A percentile compares a stretch with the other conserved stretches of the same genome.
phyloP scores from a whole-genome alignment of 2,329 filamentous ascomycete species.

The Fusarium pseudonygamai region DNA sequence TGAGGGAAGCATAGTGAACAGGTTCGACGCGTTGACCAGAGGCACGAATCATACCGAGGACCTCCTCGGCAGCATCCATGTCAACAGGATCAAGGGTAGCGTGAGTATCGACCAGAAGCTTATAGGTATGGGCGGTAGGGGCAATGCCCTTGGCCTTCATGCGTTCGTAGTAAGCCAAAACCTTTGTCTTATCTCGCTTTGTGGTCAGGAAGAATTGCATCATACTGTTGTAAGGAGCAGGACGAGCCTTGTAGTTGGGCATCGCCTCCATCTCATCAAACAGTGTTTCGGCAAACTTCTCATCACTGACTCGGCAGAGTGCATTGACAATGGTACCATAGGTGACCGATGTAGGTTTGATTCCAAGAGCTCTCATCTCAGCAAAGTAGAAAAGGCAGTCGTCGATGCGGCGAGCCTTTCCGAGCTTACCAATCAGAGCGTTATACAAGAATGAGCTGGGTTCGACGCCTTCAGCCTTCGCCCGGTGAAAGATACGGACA shows the following conservation, averaged over 20 bases:
- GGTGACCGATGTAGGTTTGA: constrained; percentile 96
- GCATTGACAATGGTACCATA: constrained; percentile 99
- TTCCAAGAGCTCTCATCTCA: constrained; percentile 92
- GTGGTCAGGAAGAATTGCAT: constrained; percentile 99
- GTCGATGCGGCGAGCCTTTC: constrained; percentile 96
- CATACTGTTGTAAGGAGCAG: constrained; percentile 98
- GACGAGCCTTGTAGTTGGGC: constrained; percentile 98
- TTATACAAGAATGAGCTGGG: constrained; percentile 98
- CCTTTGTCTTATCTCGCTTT: constrained; percentile 94
- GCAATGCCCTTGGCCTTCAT: constrained; percentile 89
- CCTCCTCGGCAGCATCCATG: constrained; percentile 85
- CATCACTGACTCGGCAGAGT: constrained; percentile 94
- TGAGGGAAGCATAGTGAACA: constrained; percentile 94
- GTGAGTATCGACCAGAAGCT: constrained; percentile 94
- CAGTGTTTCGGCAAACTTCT: constrained; percentile 96
- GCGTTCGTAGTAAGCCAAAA: constrained; percentile 91
- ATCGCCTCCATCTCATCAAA: constrained; percentile 99
- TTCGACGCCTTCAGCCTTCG: constrained; percentile 92
- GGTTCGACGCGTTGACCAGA: constrained; percentile 83
- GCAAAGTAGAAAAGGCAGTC: constrained; percentile 98
- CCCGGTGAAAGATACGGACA: constrained; percentile 95
- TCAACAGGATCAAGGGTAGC: constrained; percentile 92
- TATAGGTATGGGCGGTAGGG: constrained; percentile 96
- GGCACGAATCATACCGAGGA: constrained; percentile 80
- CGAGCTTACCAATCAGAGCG: constrained; percentile 95